Conservation (phyloP, 805 yeast species). For the Monosporozyma aerobia region DNA sequence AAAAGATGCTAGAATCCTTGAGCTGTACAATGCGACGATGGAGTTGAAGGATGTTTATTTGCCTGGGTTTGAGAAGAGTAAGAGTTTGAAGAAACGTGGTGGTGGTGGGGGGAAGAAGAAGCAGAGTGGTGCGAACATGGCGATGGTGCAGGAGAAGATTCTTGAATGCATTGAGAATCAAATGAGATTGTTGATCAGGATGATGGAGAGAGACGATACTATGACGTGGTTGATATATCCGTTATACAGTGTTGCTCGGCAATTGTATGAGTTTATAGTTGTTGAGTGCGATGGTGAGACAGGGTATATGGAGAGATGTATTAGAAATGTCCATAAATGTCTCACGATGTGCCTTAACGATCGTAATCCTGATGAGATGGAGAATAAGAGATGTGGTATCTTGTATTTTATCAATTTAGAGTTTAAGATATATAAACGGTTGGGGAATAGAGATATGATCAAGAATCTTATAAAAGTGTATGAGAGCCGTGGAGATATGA, state of each 20-base stretch:
- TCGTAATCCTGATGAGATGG: slow-evolving; percentile 42
- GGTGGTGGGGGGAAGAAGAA: slow-evolving; percentile 26
- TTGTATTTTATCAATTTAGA: slow-evolving; percentile 64
- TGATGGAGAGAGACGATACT: slow-evolving; percentile 37
- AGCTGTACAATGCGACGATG: slow-evolving; percentile 10
- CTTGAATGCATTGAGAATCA: slow-evolving; percentile 13
- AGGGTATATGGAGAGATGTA: slow-evolving; percentile 36
- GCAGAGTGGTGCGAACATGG: slow-evolving; percentile 24
- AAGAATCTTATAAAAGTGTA: slow-evolving; percentile 66
- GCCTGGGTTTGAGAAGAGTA: neutral
- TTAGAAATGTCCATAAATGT: slow-evolving; percentile 58
- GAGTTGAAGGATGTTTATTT: slow-evolving; percentile 1
- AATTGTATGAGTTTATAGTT: neutral
- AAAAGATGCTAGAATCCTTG: slow-evolving; percentile 5
- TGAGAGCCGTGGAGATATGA: neutral
- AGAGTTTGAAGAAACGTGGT: neutral
- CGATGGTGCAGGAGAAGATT: neutral
- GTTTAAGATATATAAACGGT: slow-evolving; percentile 57
- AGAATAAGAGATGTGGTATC: slow-evolving; percentile 53
- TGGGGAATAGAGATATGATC: slow-evolving; percentile 63
- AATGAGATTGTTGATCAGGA: slow-evolving; percentile 40
- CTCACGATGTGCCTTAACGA: slow-evolving; percentile 75
- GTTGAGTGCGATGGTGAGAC: neutral
- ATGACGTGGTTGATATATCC: slow-evolving; percentile 6
- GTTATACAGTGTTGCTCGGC: neutral